phyloP scores from a whole-genome alignment of 768 basidiomycete species.

The Amanita polypyramis region DNA sequence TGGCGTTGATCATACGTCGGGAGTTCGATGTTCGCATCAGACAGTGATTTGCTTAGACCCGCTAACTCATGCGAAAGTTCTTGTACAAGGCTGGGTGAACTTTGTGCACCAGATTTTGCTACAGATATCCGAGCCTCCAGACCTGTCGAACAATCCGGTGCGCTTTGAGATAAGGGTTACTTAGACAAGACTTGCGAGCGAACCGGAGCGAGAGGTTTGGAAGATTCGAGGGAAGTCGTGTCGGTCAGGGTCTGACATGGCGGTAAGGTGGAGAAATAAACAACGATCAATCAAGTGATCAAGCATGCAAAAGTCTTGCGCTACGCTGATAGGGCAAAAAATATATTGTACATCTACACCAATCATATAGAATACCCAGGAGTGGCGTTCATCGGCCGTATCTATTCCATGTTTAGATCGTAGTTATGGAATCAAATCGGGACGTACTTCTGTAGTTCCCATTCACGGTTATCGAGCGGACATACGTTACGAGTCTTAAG shows the following conservation, averaged over 20 bases:
- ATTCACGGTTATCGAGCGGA: conserved; percentile 91
- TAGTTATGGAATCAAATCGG: neutral
- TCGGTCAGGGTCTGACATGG: conserved; percentile 25
- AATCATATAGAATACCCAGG: neutral
- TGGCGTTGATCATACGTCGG: conserved; percentile 69
- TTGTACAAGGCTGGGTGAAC: conserved; percentile 26
- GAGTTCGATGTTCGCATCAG: conserved; percentile 53
- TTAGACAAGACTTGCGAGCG: conserved; percentile 17
- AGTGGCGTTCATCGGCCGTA: conserved; percentile 27
- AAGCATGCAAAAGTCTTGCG: neutral
- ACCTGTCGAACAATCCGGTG: conserved; percentile 23
- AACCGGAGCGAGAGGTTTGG: conserved; percentile 40
- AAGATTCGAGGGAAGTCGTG: conserved; percentile 42
- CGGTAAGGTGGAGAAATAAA: neutral
- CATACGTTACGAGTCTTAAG: conserved; percentile 96
- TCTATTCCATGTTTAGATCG: conserved; percentile 16
- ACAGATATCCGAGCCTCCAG: conserved; percentile 35
- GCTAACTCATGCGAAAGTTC: conserved; percentile 40
- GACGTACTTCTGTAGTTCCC: conserved; percentile 94
- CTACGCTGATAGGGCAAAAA: neutral
- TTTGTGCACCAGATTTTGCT: conserved; percentile 20
- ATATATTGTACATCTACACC: conserved; percentile 3
- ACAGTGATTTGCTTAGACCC: conserved; percentile 49
- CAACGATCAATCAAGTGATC: neutral
- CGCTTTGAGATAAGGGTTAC: conserved; percentile 3